Evolutionary conservation across 345 rosid genomes (phyloP), one percentile per base, ranked within the genome.

Genomic region (Hibiscus tridactylites): DNA sequence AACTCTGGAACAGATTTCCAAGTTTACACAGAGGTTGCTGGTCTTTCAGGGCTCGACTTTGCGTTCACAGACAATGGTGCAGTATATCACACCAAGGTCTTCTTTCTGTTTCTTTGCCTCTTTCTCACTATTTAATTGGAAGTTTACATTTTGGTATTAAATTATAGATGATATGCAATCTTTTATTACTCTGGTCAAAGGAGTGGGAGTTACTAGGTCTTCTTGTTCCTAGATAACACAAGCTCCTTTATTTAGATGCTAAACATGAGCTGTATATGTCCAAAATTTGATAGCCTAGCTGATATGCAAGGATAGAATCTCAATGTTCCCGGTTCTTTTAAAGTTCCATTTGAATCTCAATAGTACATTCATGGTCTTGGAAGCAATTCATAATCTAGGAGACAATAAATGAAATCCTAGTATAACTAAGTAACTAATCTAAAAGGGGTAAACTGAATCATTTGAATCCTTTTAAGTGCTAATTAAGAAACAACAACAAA

Each of bases 41-140:
- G 91, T 81, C 97, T 95, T 80, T 92, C 99, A 13, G 99, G 97
- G 74, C 88, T 95, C 76, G 99, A 92, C 85, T 92, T 95, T 84
- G 99, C 93, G 31, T 95, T 80, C 79, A 75, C 88, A 8, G 99
- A 95, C 73, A 84, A 84, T 26, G 81, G 88, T 81, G 93, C 92
- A 73, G 96, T 95, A 42, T 95, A 95, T 83, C 98, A 94, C 85
- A 94, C 98, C 46, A 90, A 94, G 95, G 98, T 91, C 37, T 77
- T 31, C 60, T 50, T 65, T 70, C 74, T 17, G 42, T 75, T 50
- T 68, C 68, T 44, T 52, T 42, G 12, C 28, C 59, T 65, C 50
- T 61, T 68, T 57, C 35, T 10, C 47, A 6, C 67, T 29, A 69
- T 78, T 49, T 12, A 59, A 72, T 73, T 46, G 59, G 4, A 60